Conservation (phyloP, 352 stramenopile species). For the Elongisporangium anandrum region DNA sequence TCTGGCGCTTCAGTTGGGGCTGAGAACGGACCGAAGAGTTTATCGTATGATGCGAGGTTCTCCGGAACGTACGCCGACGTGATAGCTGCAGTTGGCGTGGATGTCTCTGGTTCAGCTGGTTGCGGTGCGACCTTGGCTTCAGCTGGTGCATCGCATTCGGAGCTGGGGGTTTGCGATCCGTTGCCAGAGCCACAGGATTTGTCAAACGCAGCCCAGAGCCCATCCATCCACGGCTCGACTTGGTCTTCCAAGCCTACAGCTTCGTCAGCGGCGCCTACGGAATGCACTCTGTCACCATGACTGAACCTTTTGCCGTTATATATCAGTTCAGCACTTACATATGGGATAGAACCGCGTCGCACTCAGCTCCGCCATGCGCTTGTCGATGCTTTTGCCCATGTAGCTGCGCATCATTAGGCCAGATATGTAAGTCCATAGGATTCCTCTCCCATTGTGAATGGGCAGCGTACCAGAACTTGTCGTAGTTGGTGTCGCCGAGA, state of each 20-base stretch:
- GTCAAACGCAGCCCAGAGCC: slow-evolving; percentile 48
- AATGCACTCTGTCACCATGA: background rate
- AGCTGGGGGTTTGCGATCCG: background rate
- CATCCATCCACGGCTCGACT: slow-evolving; percentile 91
- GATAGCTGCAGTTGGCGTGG: background rate
- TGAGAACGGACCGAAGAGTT: slow-evolving; percentile 45
- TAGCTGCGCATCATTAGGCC: slow-evolving; percentile 28
- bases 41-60: slow-evolving; percentile 49
- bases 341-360: slow-evolving; percentile 73
- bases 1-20: slow-evolving; percentile 27
- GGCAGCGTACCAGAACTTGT: slow-evolving; percentile 88
- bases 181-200: slow-evolving; percentile 22
- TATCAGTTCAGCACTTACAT: slow-evolving; percentile 19
- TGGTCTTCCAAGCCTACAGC: slow-evolving; percentile 91
- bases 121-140: background rate
- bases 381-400: slow-evolving; percentile 88
- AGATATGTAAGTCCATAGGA: background rate
- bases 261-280: slow-evolving; percentile 87
- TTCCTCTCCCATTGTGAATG: background rate
- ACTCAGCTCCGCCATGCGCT: slow-evolving; percentile 84
- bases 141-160: background rate
- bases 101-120: background rate
- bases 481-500: slow-evolving; percentile 97
- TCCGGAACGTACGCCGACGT: slow-evolving; percentile 25
- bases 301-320: background rate